Percentiles rank a stretch among this genome's conserved stretches.
These are phyloP conservation scores for Colletotrichum ledebouriae DNA, from an alignment of 2,329 filamentous ascomycete genomes.

Conservation along the genomic window DNA sequence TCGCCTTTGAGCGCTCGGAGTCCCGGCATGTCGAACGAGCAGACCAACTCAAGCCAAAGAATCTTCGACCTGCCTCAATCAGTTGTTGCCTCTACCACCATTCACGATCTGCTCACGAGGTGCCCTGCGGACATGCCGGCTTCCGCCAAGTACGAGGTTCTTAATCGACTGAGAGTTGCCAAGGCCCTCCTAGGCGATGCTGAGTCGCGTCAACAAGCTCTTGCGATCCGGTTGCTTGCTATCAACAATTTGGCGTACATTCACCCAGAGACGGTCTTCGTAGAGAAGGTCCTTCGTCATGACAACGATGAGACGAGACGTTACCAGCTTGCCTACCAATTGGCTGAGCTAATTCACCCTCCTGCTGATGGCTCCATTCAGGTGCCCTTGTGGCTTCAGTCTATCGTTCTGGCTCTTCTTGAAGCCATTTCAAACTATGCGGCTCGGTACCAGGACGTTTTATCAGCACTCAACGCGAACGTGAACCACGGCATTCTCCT, in stretches of 20 bases:
- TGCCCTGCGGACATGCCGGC: slow-evolving; percentile 76
- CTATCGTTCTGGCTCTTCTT: slow-evolving; percentile 82
- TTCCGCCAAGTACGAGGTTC: slow-evolving; percentile 83
- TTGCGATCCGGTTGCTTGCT: slow-evolving; percentile 86
- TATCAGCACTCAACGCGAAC: slow-evolving; percentile 91
- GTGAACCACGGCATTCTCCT: slow-evolving; percentile 97
- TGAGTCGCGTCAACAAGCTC: slow-evolving; percentile 78
- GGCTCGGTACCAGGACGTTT: slow-evolving; percentile 82
- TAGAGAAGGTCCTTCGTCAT: slow-evolving; percentile 86
- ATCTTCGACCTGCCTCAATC: slow-evolving; percentile 75
- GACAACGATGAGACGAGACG: slow-evolving; percentile 91
- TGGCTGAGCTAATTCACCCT: slow-evolving; percentile 91
- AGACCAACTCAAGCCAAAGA: slow-evolving; percentile 62
- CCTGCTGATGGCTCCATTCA: slow-evolving; percentile 75
- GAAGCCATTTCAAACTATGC: slow-evolving; percentile 89
- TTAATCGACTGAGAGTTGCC: slow-evolving; percentile 86
- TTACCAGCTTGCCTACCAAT: slow-evolving; percentile 90
- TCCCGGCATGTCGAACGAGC: slow-evolving; percentile 54
- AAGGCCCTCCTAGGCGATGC: slow-evolving; percentile 79
- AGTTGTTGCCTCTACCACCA: slow-evolving; percentile 63
- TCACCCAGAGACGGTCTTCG: slow-evolving; percentile 83
- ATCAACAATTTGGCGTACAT: slow-evolving; percentile 94
- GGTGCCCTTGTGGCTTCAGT: slow-evolving; percentile 83
- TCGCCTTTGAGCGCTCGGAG: slow-evolving; percentile 65
- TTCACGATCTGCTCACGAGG: slow-evolving; percentile 69